Evolutionary conservation across 169 alveolate species (phyloP), one percentile per base, ranked within the genome.

Genomic region (Plasmodium malariae): DNA sequence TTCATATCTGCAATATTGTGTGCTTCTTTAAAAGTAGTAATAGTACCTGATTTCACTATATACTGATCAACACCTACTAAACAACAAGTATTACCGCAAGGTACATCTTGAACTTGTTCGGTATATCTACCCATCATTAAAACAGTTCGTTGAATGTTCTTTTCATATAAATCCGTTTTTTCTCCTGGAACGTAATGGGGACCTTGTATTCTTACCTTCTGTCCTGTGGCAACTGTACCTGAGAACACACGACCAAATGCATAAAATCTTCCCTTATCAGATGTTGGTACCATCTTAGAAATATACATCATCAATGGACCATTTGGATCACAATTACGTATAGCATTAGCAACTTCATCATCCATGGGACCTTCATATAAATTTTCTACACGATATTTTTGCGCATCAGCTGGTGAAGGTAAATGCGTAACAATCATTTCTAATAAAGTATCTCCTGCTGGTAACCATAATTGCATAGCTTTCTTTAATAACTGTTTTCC

Each of bases 161-260:
- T 98, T 92, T 97, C 95, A 88, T 95, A 94, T 90, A 98, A 92
- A 94, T 99, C 99, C 67, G 97, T 98, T 96, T 99, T 98, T 92
- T 96, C 98, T 55, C 99, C 99, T 60, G 99, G 99, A 40, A 96
- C 98, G 92, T 98, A 99, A 95, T 98, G 98, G 45, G 99, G 99
- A 63, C 99, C 99, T 97, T 98, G 98, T 76, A 99, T 98, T 91
- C 99, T 96, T 87, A 99, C 99, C 93, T 98, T 98, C 89, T 96
- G 98, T 74, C 98, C 99, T 26, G 99, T 97, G n/a, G 98, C 98
- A 57, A 98, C 99, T 62, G 99, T 98, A 24, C 99, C 99, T 30
- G 99, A 98, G 97, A 99, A 99, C 62, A 99, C 99, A 88, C 99
- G 98, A 43, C 99, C 99, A 97, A 99, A 98, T 57, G 99, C 99